Conservation (phyloP, 805 yeast species). For the Zygosaccharomyces lentus region DNA sequence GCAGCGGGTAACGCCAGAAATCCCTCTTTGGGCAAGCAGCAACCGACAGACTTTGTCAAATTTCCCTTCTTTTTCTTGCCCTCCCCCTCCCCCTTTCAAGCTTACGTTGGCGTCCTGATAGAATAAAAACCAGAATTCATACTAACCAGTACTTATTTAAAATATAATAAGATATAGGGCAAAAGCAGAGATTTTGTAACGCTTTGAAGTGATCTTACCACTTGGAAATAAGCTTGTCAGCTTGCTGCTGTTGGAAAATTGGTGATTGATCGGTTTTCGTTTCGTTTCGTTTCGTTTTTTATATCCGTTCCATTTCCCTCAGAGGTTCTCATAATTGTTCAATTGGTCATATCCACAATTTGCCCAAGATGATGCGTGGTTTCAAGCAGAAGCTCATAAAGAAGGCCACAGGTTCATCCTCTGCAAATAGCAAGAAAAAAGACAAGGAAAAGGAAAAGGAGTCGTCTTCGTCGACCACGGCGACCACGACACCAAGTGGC, state of each 20-base stretch:
- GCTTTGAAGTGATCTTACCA: background rate
- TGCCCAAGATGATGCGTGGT: constrained; percentile 63
- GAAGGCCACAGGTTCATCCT: constrained; percentile 37
- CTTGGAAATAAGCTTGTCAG: background rate
- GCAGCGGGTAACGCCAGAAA: background rate
- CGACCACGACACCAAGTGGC: constrained; percentile 9
- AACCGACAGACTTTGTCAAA: constrained; percentile 3
- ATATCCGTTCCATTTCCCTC: background rate
- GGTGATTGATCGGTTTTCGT: background rate
- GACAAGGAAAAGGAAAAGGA: constrained; percentile 43
- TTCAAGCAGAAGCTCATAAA: constrained; percentile 52
- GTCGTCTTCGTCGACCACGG: constrained; percentile 24
- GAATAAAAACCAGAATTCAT: background rate
- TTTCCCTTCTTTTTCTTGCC: background rate
- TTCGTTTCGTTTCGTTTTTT: too few species aligned
- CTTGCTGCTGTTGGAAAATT: background rate
- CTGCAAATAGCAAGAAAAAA: constrained; percentile 36
- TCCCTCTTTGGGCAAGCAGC: background rate
- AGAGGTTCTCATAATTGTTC: background rate
- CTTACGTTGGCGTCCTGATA: background rate
- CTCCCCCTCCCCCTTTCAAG: constrained; percentile 3
- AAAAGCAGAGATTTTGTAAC: background rate
- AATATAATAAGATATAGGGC: background rate
- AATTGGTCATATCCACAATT: background rate
- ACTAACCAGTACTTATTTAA: background rate